These are phyloP conservation scores for Hyaloperonospora brassicae DNA, from an alignment of 352 stramenopile species.

Conservation along the genomic window DNA sequence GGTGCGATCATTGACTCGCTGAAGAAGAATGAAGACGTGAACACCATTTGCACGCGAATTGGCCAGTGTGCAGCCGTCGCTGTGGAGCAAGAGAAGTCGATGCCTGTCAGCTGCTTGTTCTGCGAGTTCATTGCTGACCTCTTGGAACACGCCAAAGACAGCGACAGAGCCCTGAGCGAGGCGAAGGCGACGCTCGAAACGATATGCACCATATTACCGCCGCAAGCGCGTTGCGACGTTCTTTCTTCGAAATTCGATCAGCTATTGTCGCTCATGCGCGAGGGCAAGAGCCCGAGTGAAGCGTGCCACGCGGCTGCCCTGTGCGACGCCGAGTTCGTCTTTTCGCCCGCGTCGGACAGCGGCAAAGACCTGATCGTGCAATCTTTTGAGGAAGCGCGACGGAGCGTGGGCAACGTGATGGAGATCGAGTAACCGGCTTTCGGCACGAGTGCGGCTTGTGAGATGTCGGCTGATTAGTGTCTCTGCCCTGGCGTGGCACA, in stretches of 20 bases:
- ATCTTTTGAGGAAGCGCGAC: constrained; percentile 24
- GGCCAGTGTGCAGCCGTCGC: constrained; percentile 23
- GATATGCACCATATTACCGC: constrained; percentile 67
- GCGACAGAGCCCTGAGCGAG: constrained; percentile 44
- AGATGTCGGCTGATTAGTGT: no score
- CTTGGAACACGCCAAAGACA: constrained; percentile 35
- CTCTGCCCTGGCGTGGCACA: no score
- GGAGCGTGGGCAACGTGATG: constrained; percentile 32
- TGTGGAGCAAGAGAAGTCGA: constrained; percentile 22
- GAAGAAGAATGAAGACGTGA: constrained; percentile 39
- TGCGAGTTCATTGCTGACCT: constrained; percentile 74
- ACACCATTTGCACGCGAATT: constrained; percentile 47
- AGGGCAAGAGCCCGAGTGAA: constrained; percentile 53
- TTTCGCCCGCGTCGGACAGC: constrained; percentile 12
- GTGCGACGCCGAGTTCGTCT: constrained; percentile 41
- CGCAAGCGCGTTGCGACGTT: constrained; percentile 46
- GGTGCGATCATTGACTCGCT: constrained; percentile 46
- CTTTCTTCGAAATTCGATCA: constrained; percentile 75
- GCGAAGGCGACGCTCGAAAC: constrained; percentile 66
- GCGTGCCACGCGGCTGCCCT: constrained; percentile 51
- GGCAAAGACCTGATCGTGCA: constrained; percentile 18
- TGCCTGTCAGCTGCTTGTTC: constrained; percentile 62
- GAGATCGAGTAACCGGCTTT: constrained; percentile 30
- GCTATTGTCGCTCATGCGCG: constrained; percentile 42
- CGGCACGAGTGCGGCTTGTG: no score